Evolutionary conservation across 495 filamentous ascomycete species (phyloP), one percentile per base, ranked within the genome.

Genomic region (Apodospora peruviana): DNA sequence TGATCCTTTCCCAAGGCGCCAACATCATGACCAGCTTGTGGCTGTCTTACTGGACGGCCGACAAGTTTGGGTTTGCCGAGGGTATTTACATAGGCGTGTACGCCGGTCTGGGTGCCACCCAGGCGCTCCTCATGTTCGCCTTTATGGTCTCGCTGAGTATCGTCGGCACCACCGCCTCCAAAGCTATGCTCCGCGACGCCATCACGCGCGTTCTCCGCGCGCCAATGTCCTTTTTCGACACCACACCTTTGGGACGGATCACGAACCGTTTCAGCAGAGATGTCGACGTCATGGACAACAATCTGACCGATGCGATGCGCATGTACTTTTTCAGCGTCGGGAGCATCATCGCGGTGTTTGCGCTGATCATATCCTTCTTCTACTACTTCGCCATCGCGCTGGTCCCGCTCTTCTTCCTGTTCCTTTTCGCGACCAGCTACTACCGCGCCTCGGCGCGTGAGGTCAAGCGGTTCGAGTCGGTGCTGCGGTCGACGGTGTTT

Each of bases 141-240:
- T 78, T 79, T 56, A 61, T 77, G 27, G 68, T 88, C 17, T 55
- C 72, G 1, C 73, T 91, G 17, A 87, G 89, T 2, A 78, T 91
- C 29, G 78, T 86, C 53, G 90, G 90, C 34, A 95, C 91, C 0
- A 81, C 74, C 9, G 78, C 90, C 5, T 89, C 85, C 60, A 89
- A 84, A 63, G 77, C 75, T n/a, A 89, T 97, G 76, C 77, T 96
- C 36, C 79, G 85, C 10, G 70, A 81, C n/a, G 91, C 93, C 19
- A 86, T 96, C 70, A 76, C 67, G 10, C 80, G 85, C 37, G 87
- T 90, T 1, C 74, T 98, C 35, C 80, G 90, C 40, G 91, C 93
- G 0, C 93, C 93, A 0, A 95, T 97, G 90, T 84, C 85, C 3
- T 97, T 97, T 74, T 96, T 97, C 71, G 93, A 96, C 55, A 96